These are phyloP conservation scores for Podaxis sp. DNA, from an alignment of 768 basidiomycete genomes.

Conservation along the genomic window DNA sequence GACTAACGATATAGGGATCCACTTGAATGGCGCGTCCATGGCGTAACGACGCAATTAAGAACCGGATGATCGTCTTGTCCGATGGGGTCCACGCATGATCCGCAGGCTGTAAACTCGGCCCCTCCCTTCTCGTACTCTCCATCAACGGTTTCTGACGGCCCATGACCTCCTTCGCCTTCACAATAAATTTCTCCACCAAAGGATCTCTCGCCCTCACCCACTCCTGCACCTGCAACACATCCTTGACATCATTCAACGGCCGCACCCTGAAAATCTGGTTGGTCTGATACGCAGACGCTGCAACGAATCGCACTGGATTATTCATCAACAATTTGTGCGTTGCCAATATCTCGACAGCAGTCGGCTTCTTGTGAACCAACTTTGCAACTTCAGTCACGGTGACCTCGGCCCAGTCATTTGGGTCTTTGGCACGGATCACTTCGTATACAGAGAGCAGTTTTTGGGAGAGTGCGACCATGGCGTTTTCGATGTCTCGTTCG, in stretches of 20 bases:
- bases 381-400: conserved; percentile 54
- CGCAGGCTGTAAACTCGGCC: conserved; percentile 18
- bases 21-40: conserved; percentile 46
- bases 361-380: conserved; percentile 36
- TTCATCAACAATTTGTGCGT: conserved; percentile 68
- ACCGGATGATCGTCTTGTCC: conserved; percentile 58
- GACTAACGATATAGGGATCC: conserved; percentile 57
- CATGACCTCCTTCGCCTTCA: conserved; percentile 48
- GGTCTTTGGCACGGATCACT: conserved; percentile 40
- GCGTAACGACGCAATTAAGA: conserved; percentile 55
- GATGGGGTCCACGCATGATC: conserved; percentile 43
- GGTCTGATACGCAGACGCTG: conserved; percentile 43
- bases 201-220: conserved; percentile 44
- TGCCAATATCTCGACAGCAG: conserved; percentile 36
- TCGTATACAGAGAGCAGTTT: conserved; percentile 41
- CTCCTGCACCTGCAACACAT: conserved; percentile 42
- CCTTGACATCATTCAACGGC: conserved; percentile 53
- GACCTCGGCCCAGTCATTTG: conserved; percentile 52
- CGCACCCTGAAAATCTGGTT: conserved; percentile 61
- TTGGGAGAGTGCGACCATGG: conserved; percentile 22
- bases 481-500: conserved; percentile 44
- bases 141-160: conserved; percentile 25
- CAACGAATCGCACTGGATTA: conserved; percentile 49
- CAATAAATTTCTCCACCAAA: conserved; percentile 45
- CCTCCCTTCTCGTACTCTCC: conserved; percentile 28